Percentiles rank a stretch among this genome's conserved stretches.
Evolutionary conservation across 495 filamentous ascomycete genomes (phyloP).

Genomic region (Neurospora tetrasperma): DNA sequence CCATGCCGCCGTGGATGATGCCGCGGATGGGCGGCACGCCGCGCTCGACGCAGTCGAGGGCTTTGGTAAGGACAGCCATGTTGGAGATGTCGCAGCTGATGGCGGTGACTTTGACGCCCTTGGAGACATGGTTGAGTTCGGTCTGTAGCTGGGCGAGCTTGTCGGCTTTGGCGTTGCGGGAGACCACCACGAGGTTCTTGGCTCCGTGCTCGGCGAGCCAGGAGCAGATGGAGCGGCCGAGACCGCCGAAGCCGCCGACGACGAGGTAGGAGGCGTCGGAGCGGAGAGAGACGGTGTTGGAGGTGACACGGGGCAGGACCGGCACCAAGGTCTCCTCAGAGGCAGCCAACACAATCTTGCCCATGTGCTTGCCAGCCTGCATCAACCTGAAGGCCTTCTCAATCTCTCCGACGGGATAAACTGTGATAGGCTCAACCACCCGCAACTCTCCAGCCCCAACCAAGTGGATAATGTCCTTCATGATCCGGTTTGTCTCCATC

Average conservation of each 20-base stretch:
- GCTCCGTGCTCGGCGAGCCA: conserved; percentile 53
- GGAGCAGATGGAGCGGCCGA: conserved; percentile 46
- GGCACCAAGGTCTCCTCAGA: conserved; percentile 12
- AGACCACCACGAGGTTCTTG: conserved; percentile 45
- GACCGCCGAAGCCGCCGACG: conserved; percentile 52
- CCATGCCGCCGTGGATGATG: conserved; percentile 43
- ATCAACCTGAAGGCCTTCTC: conserved; percentile 36
- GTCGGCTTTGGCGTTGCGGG: conserved; percentile 36
- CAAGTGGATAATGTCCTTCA: conserved; percentile 33
- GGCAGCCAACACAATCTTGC: conserved; percentile 44
- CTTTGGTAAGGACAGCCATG: conserved; percentile 18
- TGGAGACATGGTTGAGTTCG: conserved; percentile 27
- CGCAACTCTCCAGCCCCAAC: conserved; percentile 25
- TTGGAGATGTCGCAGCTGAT: conserved; percentile 34
- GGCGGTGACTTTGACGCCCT: conserved; percentile 26
- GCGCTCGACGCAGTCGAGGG: conserved; percentile 20
- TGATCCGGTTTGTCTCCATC: conserved; percentile 24
- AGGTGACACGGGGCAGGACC: conserved; percentile 7
- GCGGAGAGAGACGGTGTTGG: conserved; percentile 15
- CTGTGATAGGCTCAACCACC: conserved; percentile 23
- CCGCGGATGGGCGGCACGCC: conserved; percentile 34
- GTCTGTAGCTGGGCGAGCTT: conserved; percentile 26
- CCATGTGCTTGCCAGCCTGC: conserved; percentile 41
- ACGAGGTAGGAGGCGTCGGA: conserved; percentile 47
- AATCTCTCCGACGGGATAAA: conserved; percentile 27